A percentile compares a stretch with the other conserved stretches of the same genome.
phyloP scores from a whole-genome alignment of 2,329 filamentous ascomycete species.

The Coniochaeta sp. region DNA sequence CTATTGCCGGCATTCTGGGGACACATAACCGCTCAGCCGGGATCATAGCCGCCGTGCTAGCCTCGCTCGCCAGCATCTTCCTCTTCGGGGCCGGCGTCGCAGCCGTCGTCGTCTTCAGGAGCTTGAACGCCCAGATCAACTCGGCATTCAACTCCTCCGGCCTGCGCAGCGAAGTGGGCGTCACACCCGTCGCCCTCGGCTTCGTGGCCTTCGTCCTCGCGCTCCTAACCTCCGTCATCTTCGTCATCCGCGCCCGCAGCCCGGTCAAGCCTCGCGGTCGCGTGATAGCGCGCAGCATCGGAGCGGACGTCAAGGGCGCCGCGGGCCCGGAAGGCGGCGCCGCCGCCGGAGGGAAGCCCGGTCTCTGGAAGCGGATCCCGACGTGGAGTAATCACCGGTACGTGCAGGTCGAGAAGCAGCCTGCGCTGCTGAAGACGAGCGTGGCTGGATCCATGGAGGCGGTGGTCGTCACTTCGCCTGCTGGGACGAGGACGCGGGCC shows the following conservation, averaged over 20 bases:
- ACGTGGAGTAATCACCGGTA: conserved; percentile 21
- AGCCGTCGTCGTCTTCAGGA: conserved; percentile 15
- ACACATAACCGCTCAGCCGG: not conserved
- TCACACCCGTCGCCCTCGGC: conserved; percentile 16
- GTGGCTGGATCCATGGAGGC: conserved; percentile 5
- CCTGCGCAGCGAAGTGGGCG: conserved; percentile 13
- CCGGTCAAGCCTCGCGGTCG: not conserved
- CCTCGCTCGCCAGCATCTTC: conserved; percentile 15
- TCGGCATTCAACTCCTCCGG: conserved; percentile 15
- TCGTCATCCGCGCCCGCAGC: conserved; percentile 6
- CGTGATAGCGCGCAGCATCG: conserved; percentile 3
- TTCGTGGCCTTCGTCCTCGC: conserved; percentile 17
- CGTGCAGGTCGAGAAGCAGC: conserved; percentile 20
- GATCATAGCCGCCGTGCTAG: conserved; percentile 11
- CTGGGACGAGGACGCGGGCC: not conserved
- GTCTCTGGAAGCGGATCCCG: conserved; percentile 11
- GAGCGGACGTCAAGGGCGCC: not conserved
- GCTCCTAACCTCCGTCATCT: conserved; percentile 11
- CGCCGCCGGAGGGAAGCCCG: not conserved
- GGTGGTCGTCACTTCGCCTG: not conserved
- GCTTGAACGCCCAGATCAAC: conserved; percentile 18
- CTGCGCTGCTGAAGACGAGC: conserved; percentile 4
- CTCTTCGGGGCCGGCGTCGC: conserved; percentile 18
- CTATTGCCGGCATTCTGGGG: conserved; percentile 12
- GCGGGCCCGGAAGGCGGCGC: not conserved